phyloP scores from a whole-genome alignment of 495 filamentous ascomycete genomes.

The Tuber umbilicatum region DNA sequence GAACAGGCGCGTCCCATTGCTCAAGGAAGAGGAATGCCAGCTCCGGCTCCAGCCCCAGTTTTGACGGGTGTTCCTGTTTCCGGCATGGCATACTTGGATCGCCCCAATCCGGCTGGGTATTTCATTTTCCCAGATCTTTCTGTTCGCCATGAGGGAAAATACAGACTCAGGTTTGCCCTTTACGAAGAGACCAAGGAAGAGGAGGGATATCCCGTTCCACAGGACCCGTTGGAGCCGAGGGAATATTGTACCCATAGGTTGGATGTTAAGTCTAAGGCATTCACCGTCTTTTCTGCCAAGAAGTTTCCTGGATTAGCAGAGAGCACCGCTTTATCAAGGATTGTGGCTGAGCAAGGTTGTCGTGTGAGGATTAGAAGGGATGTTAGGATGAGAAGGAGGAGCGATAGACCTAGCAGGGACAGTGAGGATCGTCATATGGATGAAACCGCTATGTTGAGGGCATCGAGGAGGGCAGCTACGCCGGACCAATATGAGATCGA shows the following conservation, averaged over 20 bases:
- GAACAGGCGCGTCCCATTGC: constrained; percentile 82
- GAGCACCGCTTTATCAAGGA: constrained; percentile 79
- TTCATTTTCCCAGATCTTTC: constrained; percentile 98
- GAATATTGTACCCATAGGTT: constrained; percentile 55
- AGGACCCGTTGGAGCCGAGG: constrained; percentile 42
- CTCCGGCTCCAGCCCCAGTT: constrained; percentile 64
- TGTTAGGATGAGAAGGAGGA: constrained; percentile 80
- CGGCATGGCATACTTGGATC: constrained; percentile 93
- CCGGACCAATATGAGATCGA: constrained; percentile 38
- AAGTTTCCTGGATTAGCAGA: constrained; percentile 94
- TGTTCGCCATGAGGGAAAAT: constrained; percentile 90
- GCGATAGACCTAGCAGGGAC: constrained; percentile 38
- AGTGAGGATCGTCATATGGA: constrained; percentile 37
- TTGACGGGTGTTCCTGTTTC: constrained; percentile 93
- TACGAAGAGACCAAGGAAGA: constrained; percentile 86
- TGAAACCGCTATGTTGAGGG: constrained; percentile 40
- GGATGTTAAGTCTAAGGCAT: constrained; percentile 81
- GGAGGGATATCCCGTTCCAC: constrained; percentile 44
- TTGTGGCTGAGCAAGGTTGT: constrained; percentile 94
- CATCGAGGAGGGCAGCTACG: constrained; percentile 25
- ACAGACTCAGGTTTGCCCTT: constrained; percentile 79
- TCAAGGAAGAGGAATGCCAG: constrained; percentile 63
- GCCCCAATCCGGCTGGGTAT: constrained; percentile 84
- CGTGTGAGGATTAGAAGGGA: constrained; percentile 94
- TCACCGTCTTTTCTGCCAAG: constrained; percentile 92